A percentile compares a stretch with the other conserved stretches of the same genome.
Evolutionary conservation across 2,329 filamentous ascomycete genomes (phyloP).

Genomic region (Parastagonospora avenae): DNA sequence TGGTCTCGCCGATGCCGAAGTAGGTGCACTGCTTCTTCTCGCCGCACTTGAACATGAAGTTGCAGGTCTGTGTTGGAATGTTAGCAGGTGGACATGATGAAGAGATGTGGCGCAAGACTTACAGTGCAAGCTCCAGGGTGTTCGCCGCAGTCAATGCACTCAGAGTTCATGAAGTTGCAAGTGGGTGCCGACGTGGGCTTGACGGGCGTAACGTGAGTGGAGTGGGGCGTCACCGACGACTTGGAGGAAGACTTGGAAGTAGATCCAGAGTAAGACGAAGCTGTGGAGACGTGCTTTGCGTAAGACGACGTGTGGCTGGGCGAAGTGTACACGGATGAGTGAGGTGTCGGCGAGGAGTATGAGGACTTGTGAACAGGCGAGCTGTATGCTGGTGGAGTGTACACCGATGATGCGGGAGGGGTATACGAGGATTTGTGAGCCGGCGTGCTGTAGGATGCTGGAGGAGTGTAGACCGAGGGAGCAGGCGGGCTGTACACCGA

Average conservation of each 20-base stretch:
- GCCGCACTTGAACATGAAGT: slow-evolving; percentile 14
- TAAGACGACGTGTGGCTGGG: not conserved
- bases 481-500: not conserved
- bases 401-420: not conserved
- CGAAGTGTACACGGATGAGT: too few relatives aligned
- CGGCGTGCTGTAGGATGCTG: not conserved
- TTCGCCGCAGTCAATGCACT: slow-evolving; percentile 9
- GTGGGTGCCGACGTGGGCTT: not conserved
- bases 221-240: not conserved
- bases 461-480: not conserved
- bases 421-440: not conserved
- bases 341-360: too few relatives aligned
- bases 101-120: not conserved
- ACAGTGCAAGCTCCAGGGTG: slow-evolving; percentile 7
- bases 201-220: not conserved
- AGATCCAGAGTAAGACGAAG: not conserved
- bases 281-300: not conserved
- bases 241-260: not conserved
- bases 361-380: not conserved
- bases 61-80: slow-evolving; percentile 3
- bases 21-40: slow-evolving; percentile 14
- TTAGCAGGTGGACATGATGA: not conserved
- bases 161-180: not conserved
- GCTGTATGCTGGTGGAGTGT: not conserved
- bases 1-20: slow-evolving; percentile 2